Percentiles rank a stretch among this genome's conserved stretches.
Conservation (phyloP, 1,139 yeast genomes). For the Yamadazyma atlantica region DNA sequence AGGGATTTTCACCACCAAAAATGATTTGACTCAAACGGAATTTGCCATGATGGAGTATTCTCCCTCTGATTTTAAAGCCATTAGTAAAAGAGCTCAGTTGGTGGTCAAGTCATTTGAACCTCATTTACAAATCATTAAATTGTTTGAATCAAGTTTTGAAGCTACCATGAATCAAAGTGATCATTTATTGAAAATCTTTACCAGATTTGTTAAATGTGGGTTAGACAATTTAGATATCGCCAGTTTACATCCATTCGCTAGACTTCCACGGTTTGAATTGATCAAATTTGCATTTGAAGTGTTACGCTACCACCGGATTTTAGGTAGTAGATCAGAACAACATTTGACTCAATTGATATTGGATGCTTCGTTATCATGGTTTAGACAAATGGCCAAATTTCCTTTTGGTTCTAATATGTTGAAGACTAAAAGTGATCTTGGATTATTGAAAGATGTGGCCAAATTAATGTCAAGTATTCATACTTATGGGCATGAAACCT, state of each 20-base stretch:
- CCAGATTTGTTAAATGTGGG: conserved; percentile 60
- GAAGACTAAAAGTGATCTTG: conserved; percentile 68
- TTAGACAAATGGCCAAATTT: conserved; percentile 58
- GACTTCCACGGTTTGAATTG: conserved; percentile 73
- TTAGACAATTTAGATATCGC: conserved; percentile 57
- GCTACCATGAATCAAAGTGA: conserved; percentile 75
- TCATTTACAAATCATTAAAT: conserved; percentile 65
- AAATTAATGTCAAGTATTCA: conserved; percentile 23
- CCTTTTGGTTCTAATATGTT: conserved; percentile 85
- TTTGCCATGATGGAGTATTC: conserved; percentile 82
- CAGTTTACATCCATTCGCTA: conserved; percentile 78
- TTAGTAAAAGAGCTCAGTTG: conserved; percentile 51
- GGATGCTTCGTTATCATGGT: conserved; percentile 79
- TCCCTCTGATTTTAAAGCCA: conserved; percentile 69
- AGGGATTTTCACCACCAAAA: conserved; percentile 66
- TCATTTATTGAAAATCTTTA: conserved; percentile 68
- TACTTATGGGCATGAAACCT: conserved; percentile 20
- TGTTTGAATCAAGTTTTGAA: conserved; percentile 80
- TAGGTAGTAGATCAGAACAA: conserved; percentile 46
- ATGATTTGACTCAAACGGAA: conserved; percentile 64
- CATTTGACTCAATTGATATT: conserved; percentile 53
- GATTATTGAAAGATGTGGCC: conserved; percentile 56
- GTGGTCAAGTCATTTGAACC: conserved; percentile 56
- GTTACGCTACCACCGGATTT: conserved; percentile 52
- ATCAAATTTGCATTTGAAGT: conserved; percentile 68